phyloP scores from a whole-genome alignment of 768 basidiomycete species.

The Boletus rubropictus region DNA sequence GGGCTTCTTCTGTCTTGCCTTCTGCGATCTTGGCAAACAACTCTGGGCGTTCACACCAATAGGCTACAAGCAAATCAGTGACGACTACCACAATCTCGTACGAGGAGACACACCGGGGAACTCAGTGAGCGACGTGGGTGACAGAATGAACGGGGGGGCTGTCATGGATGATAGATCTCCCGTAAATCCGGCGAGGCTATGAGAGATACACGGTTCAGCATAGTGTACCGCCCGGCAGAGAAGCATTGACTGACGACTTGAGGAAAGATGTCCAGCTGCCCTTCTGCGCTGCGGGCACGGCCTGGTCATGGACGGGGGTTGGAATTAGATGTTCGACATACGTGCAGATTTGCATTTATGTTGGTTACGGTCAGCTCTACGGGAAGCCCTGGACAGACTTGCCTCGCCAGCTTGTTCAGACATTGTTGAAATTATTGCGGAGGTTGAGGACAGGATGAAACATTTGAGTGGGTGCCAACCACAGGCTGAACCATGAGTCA shows the following conservation, averaged over 20 bases:
- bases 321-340: slow-evolving; percentile 28
- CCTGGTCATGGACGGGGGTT: slow-evolving; percentile 33
- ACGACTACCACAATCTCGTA: neutral
- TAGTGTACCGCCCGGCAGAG: neutral
- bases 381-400: slow-evolving; percentile 21
- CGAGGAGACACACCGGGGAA: slow-evolving; percentile 62
- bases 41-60: slow-evolving; percentile 95
- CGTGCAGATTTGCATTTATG: slow-evolving; percentile 30
- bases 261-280: slow-evolving; percentile 87
- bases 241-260: slow-evolving; percentile 63
- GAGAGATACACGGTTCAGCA: slow-evolving; percentile 3
- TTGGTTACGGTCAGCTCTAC: slow-evolving; percentile 21
- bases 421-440: slow-evolving; percentile 19
- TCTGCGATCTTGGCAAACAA: slow-evolving; percentile 84
- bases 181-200: slow-evolving; percentile 77
- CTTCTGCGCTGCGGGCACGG: slow-evolving; percentile 79
- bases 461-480: neutral
- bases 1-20: slow-evolving; percentile 64
- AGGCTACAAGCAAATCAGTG: slow-evolving; percentile 46
- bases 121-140: slow-evolving; percentile 85
- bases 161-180: slow-evolving; percentile 84
- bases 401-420: slow-evolving; percentile 41
- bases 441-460: slow-evolving; percentile 1
- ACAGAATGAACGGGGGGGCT: slow-evolving; percentile 88
- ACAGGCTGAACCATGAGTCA: slow-evolving; percentile 8